These are phyloP conservation scores for Aspergillus novoparasiticus DNA, from an alignment of 2,329 filamentous ascomycete genomes.

Conservation along the genomic window DNA sequence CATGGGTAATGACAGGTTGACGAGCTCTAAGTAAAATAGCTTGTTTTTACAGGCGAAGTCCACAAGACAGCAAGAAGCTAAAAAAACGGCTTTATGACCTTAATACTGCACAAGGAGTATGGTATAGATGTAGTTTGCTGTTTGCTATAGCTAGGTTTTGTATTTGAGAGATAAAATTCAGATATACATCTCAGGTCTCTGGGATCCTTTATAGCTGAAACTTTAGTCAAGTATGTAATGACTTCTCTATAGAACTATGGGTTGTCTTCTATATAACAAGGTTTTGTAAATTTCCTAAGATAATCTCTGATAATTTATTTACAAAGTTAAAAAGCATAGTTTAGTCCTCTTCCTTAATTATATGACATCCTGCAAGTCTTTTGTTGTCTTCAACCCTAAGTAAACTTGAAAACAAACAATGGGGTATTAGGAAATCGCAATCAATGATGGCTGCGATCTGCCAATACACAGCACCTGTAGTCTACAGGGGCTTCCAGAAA, in stretches of 20 bases:
- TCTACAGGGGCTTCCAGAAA: background rate
- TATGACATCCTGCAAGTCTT: background rate
- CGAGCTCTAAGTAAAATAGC: background rate
- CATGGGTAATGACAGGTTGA: background rate
- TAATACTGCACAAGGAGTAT: background rate
- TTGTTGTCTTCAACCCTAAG: background rate
- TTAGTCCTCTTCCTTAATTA: background rate
- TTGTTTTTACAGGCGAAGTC: background rate
- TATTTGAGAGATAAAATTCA: too few relatives aligned
- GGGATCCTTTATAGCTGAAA: background rate
- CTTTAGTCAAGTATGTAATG: background rate
- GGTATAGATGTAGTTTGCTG: background rate
- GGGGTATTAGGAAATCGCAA: background rate
- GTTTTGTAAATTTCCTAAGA: background rate
- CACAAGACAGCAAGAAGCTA: background rate
- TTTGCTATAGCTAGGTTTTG: background rate
- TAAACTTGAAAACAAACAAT: background rate
- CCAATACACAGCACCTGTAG: background rate
- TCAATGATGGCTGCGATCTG: background rate
- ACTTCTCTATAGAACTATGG: background rate
- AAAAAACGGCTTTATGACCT: background rate
- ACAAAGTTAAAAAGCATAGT: background rate
- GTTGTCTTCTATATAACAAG: background rate
- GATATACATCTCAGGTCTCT: too few relatives aligned
- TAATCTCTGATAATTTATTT: background rate